Evolutionary conservation across 2,329 filamentous ascomycete genomes (phyloP).

Genomic region (Ascochyta fabae): DNA sequence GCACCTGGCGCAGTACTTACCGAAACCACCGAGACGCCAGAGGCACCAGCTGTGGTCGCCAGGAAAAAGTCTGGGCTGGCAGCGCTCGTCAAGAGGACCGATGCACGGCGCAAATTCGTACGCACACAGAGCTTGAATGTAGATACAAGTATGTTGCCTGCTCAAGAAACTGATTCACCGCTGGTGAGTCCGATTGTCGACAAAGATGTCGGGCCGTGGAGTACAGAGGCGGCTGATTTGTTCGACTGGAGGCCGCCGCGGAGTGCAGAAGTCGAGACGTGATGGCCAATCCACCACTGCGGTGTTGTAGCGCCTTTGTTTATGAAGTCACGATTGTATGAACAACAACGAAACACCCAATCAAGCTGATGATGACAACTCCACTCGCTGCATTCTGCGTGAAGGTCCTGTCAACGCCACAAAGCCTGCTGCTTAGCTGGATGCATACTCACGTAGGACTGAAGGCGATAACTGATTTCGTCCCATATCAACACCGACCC

Average conservation of each 20-base stretch:
- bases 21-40: neutral
- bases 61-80: conserved; percentile 30
- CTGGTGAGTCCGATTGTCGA: conserved; percentile 51
- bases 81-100: conserved; percentile 40
- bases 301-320: too few species aligned
- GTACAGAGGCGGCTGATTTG: conserved; percentile 70
- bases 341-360: too few species aligned
- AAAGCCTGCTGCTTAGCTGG: too few species aligned
- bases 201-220: conserved; percentile 70
- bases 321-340: too few species aligned
- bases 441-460: too few species aligned
- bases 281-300: neutral
- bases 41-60: neutral
- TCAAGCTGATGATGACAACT: too few species aligned
- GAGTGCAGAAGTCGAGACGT: neutral
- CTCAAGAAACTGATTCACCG: conserved; percentile 23
- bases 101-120: conserved; percentile 39
- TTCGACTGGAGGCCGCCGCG: conserved; percentile 65
- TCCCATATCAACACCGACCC: too few species aligned
- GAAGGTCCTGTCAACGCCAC: too few species aligned
- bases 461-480: too few species aligned
- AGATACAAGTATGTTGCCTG: conserved; percentile 23
- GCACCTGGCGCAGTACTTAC: neutral
- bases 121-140: conserved; percentile 38
- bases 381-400: too few species aligned